Percentiles rank a stretch among this genome's conserved stretches.
phyloP scores from a whole-genome alignment of 1,139 yeast genomes.

The Suhomyces anneliseae region DNA sequence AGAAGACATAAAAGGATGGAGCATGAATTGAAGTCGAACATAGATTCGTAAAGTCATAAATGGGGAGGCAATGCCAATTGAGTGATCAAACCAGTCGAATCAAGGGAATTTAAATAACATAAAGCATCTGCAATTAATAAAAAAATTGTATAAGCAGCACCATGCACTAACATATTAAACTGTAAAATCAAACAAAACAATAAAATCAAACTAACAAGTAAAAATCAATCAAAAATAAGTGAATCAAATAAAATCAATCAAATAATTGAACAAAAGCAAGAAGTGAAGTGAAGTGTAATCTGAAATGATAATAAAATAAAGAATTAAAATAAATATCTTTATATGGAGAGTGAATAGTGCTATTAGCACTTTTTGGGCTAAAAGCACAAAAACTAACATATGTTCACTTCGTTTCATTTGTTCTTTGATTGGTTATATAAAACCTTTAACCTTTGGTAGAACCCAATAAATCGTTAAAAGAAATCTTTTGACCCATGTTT shows the following conservation, averaged over 20 bases:
- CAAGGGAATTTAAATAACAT: slow-evolving; percentile 4
- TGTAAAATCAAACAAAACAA: neutral
- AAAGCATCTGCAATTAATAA: neutral
- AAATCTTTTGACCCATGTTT: slow-evolving; percentile 31
- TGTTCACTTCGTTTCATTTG: no score
- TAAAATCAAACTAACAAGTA: slow-evolving; percentile 2
- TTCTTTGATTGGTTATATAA: no score
- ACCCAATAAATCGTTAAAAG: slow-evolving; percentile 43
- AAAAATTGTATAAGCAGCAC: slow-evolving; percentile 1
- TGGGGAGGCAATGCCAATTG: slow-evolving; percentile 6
- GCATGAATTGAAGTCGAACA: slow-evolving; percentile 9
- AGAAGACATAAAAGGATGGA: neutral
- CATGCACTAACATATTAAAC: slow-evolving; percentile 3
- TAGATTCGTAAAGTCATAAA: slow-evolving; percentile 8
- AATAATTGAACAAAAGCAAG: slow-evolving; percentile 2
- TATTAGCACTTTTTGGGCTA: no score
- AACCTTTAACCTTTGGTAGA: slow-evolving; percentile 25
- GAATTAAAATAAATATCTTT: neutral
- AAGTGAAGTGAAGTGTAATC: neutral
- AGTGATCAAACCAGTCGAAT: slow-evolving; percentile 12
- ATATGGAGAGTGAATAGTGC: no score
- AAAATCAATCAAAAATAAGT: slow-evolving; percentile 2
- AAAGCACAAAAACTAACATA: no score
- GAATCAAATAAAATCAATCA: slow-evolving; percentile 2
- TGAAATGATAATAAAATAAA: neutral